Evolutionary conservation across 2,329 filamentous ascomycete genomes (phyloP).

Genomic region (Curvularia eragrostidis): DNA sequence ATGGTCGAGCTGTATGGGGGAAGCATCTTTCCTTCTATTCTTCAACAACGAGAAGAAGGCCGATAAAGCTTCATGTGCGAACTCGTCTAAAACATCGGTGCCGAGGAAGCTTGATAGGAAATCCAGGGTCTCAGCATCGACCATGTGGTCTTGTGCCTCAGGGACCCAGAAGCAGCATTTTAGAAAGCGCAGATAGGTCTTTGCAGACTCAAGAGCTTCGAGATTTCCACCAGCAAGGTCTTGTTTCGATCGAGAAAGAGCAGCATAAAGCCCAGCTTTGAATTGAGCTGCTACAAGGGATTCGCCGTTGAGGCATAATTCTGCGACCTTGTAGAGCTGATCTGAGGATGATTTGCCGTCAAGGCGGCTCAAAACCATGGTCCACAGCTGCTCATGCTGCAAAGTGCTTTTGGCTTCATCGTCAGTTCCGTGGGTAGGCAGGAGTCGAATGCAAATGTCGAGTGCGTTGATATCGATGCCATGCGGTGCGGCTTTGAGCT

Average conservation of each 20-base stretch:
- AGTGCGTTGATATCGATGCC: constrained; percentile 32
- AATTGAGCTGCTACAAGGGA: constrained; percentile 25
- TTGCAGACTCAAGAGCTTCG: constrained; percentile 1
- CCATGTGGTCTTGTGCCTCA: constrained; percentile 23
- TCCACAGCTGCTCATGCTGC: constrained; percentile 19
- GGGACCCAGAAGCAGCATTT: constrained; percentile 45
- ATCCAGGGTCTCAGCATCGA: constrained; percentile 23
- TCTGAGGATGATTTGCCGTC: constrained; percentile 21
- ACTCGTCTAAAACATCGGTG: constrained; percentile 27
- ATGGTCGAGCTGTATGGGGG: not conserved
- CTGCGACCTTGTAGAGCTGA: constrained; percentile 34
- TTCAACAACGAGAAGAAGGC: constrained; percentile 32
- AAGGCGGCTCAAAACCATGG: constrained; percentile 30
- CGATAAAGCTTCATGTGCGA: constrained; percentile 37
- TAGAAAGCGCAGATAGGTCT: constrained; percentile 36
- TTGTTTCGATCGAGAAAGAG: constrained; percentile 8
- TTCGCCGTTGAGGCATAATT: constrained; percentile 31
- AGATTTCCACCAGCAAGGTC: not conserved
- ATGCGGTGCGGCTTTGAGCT: constrained; percentile 20
- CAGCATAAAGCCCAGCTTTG: constrained; percentile 12
- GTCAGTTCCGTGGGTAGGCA: constrained; percentile 16
- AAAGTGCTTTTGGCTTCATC: not conserved
- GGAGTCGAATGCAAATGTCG: constrained; percentile 29
- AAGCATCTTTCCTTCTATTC: not conserved
- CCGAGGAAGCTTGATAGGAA: constrained; percentile 32